phyloP scores from a whole-genome alignment of 441 rosid genomes.

The Geranium incanum region DNA sequence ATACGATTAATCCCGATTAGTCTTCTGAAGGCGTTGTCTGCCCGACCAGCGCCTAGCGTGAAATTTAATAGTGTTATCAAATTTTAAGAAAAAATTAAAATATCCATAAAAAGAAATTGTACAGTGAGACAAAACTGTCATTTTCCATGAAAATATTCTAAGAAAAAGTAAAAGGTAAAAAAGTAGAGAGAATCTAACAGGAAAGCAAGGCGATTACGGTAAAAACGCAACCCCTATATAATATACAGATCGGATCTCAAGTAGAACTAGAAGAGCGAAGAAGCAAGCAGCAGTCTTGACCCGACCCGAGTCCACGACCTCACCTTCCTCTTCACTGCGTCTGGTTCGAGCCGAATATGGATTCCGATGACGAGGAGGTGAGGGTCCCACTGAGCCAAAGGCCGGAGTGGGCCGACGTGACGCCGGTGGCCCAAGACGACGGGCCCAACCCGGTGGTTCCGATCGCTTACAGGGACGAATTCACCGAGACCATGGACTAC shows the following conservation, averaged over 20 bases:
- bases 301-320: neutral
- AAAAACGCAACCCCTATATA: too few species aligned
- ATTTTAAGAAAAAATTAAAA: too few species aligned
- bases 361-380: slow-evolving; percentile 28
- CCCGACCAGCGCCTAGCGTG: too few species aligned
- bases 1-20: too few species aligned
- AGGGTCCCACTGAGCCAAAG: slow-evolving; percentile 42
- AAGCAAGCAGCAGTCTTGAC: neutral
- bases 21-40: too few species aligned
- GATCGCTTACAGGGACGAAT: slow-evolving; percentile 72
- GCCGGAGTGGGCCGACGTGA: slow-evolving; percentile 74
- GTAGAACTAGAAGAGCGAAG: neutral
- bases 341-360: slow-evolving; percentile 21
- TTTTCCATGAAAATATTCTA: too few species aligned
- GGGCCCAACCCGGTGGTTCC: slow-evolving; percentile 83
- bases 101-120: too few species aligned
- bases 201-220: too few species aligned
- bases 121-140: too few species aligned
- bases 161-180: too few species aligned
- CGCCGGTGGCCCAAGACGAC: slow-evolving; percentile 70
- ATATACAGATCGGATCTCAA: neutral
- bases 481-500: slow-evolving; percentile 83
- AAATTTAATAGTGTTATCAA: too few species aligned
- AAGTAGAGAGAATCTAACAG: too few species aligned
- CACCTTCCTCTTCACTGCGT: neutral